Evolutionary conservation across 169 alveolate species (phyloP).

Genomic region (Plasmodium blacklocki): DNA sequence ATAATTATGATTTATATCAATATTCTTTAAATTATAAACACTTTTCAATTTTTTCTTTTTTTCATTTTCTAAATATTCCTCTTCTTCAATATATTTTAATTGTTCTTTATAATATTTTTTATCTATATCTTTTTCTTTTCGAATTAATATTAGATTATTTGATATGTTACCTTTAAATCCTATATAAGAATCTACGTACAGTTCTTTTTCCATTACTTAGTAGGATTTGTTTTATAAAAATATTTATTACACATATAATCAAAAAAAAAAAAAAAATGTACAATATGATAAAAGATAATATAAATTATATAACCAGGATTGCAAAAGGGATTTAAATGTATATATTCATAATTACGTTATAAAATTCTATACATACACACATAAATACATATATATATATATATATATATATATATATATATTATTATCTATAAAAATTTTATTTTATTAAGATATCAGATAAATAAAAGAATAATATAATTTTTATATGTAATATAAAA

Average conservation of each 20-base stretch:
- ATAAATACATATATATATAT: neutral
- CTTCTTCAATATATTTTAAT: slow-evolving; percentile 59
- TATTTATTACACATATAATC: neutral
- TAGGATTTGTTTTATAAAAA: neutral
- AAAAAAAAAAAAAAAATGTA: slow-evolving; percentile 5
- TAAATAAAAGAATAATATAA: too few species aligned
- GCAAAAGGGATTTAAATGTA: neutral
- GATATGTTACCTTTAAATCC: slow-evolving; percentile 66
- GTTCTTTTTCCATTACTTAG: slow-evolving; percentile 34
- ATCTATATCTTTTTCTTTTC: slow-evolving; percentile 36
- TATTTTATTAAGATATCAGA: too few species aligned
- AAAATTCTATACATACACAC: neutral
- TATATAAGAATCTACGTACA: slow-evolving; percentile 54
- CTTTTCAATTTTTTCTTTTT: slow-evolving; percentile 73
- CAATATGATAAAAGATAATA: neutral
- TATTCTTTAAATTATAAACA: slow-evolving; percentile 59
- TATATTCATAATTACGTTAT: neutral
- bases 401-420: slow-evolving; percentile 1
- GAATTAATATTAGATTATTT: slow-evolving; percentile 52
- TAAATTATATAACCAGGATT: neutral
- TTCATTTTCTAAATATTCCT: slow-evolving; percentile 59
- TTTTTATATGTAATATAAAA: too few species aligned
- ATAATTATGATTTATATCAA: slow-evolving; percentile 62
- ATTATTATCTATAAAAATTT: neutral
- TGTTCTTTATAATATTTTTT: slow-evolving; percentile 23